A percentile compares a stretch with the other conserved stretches of the same genome.
These are phyloP conservation scores for Fremontodendron californicum DNA, from an alignment of 345 rosid genomes.

Conservation along the genomic window DNA sequence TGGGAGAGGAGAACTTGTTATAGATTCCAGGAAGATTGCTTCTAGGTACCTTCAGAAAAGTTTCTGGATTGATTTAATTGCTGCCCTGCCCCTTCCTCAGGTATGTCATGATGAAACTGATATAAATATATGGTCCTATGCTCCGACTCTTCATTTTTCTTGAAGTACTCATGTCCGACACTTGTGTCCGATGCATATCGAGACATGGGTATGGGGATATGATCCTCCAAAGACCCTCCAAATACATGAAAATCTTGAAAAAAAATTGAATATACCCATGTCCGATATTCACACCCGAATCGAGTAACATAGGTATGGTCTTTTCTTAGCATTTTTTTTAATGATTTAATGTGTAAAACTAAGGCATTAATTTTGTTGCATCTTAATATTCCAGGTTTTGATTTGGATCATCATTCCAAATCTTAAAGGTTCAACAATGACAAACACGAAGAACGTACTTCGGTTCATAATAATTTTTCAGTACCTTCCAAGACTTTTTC, in stretches of 20 bases:
- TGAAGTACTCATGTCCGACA: too few relatives aligned
- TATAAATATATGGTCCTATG: too few relatives aligned
- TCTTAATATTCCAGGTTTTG: constrained; percentile 46
- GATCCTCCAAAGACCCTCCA: too few relatives aligned
- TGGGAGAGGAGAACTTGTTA: constrained; percentile 89
- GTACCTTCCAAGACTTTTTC: constrained; percentile 68
- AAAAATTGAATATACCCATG: too few relatives aligned
- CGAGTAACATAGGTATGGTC: too few relatives aligned
- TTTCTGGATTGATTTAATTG: constrained; percentile 71
- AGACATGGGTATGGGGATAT: too few relatives aligned
- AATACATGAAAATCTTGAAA: too few relatives aligned
- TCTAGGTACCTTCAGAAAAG: constrained; percentile 45
- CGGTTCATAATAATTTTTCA: constrained; percentile 80
- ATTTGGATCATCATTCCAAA: constrained; percentile 77
- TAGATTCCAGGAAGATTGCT: constrained; percentile 61
- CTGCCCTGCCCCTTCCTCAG: constrained; percentile 92
- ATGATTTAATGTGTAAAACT: not conserved
- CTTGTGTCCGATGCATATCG: too few relatives aligned
- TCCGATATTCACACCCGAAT: too few relatives aligned
- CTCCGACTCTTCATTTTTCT: too few relatives aligned
- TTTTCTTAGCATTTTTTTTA: not conserved
- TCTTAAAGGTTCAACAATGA: constrained; percentile 68
- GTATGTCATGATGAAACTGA: constrained; percentile 18
- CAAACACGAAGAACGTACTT: constrained; percentile 79
- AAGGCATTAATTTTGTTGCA: not conserved